Evolutionary conservation across 1,284 basidiomycete genomes (phyloP), one percentile per base, ranked within the genome.

Genomic region (Bondarzewia mesenterica): DNA sequence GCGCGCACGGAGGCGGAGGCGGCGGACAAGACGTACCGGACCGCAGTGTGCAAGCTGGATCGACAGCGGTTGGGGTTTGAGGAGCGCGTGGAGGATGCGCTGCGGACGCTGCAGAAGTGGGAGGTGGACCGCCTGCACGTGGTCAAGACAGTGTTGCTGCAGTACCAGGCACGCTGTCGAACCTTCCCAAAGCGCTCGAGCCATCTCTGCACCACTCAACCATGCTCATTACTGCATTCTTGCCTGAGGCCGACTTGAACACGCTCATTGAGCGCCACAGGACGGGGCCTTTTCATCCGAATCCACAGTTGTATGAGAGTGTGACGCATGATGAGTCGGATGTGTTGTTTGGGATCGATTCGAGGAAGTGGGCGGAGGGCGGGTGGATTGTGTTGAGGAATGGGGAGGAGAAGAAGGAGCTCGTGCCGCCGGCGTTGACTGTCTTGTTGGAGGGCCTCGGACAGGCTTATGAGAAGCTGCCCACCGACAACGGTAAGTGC

Each of bases 191-290:
- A 55, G 73, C 78, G 12, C 69, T 89, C 41, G 76, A 78, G 29
- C 70, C 78, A 0, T 76, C 85, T 4, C 63, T 83, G 32, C 82
- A 89, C 57, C 78, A 80, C 46, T 88, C 87, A 1, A 69, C 74
- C 1, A 83, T 86, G 1, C 75, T 90, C 40, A 77, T 93, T 52
- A 78, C 89, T 41, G 79, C 89, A 1, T 94, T 82, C 64, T 82
- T 92, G 55, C 91, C 92, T 2, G 89, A 93, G 52, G 80, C 82
- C 1, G 92, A 95, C 63, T 67, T 89, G 51, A 82, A 71, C 18
- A 85, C 83, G 4, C 76, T 93, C 51, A 92, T 95, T 54, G 91
- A 94, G 64, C 82, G 87, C 15, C 89, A 90, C 61, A 80, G 92
- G 48, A 94, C 90, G 1, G 92, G 92, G 0, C 86, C 90, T 0